Evolutionary conservation across 2,329 filamentous ascomycete species (phyloP), one percentile per base, ranked within the genome.

Genomic region (Sporothrix phasma): DNA sequence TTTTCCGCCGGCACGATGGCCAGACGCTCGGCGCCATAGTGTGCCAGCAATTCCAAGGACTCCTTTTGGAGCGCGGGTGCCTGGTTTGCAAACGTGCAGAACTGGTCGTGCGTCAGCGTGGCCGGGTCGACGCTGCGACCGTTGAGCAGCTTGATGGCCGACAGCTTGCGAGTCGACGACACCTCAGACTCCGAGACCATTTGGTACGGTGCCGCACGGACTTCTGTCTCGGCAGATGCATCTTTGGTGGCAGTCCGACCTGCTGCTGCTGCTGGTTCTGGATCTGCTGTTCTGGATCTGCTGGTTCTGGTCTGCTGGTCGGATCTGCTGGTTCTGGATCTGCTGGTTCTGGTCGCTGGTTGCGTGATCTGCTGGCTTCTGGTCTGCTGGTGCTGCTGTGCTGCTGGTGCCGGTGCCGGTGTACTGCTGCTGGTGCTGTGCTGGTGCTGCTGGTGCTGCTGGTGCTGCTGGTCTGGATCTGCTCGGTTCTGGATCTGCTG

Each of bases 21-120:
- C 26, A 86, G 72, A 15, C 79, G 75, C 69, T 84, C 81, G 6
- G 83, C 82, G 22, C 83, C 83, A 63, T 84, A 84, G 68, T 78
- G 79, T 0, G 78, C 76, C 11, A 85, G 75, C 81, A 86, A 82
- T 1, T 75, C 76, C 15, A 86, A 72, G 0, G 83, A 85, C 62
- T 81, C 77, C 61, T 75, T 73, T 67, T 85, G 83, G 5, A 85
- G 71, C 3, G 79, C 76, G 0, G 82, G 81, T 0, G 82, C 79
- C 71, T 86, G 83, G 63, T 86, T 85, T 8, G 82, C 76, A 67
- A 86, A 84, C 17, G 84, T 85, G 67, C 75, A 79, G 66, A 85
- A 83, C 69, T 85, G 83, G 53, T 85, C 82, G 3, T 72, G 66
- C 0, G 80, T 82, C 10, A 85, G 73, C 0, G 81, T 80, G 2